phyloP scores from a whole-genome alignment of 1,284 basidiomycete species.

The Apiotrichum montevideense region DNA sequence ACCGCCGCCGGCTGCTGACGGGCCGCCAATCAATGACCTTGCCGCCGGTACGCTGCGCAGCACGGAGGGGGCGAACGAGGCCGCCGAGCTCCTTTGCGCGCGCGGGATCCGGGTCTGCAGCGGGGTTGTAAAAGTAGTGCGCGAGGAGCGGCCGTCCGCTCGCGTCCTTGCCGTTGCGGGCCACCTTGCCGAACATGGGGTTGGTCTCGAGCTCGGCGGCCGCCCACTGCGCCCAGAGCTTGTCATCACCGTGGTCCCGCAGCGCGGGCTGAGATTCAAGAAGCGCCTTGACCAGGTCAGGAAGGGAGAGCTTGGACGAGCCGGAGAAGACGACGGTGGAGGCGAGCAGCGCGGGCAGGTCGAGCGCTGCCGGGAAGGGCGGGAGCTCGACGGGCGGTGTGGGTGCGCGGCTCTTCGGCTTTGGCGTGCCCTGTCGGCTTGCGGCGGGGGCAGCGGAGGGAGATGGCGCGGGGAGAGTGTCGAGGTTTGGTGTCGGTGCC shows the following conservation, averaged over 20 bases:
- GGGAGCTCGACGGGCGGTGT: constrained; percentile 6
- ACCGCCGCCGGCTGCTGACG: constrained; percentile 35
- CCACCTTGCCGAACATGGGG: constrained; percentile 46
- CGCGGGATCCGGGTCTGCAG: constrained; percentile 37
- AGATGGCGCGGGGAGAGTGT: neutral
- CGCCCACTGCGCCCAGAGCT: constrained; percentile 39
- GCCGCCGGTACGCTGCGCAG: constrained; percentile 40
- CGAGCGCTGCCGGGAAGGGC: constrained; percentile 30
- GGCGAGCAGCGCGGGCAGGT: constrained; percentile 44
- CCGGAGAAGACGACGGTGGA: constrained; percentile 47
- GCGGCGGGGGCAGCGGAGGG: neutral
- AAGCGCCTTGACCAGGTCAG: constrained; percentile 45
- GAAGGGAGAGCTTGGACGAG: constrained; percentile 42
- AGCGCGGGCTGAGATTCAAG: constrained; percentile 46
- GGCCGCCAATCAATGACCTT: constrained; percentile 48
- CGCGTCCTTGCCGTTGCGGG: constrained; percentile 46
- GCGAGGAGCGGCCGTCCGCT: constrained; percentile 44
- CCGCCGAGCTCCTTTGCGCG: constrained; percentile 44
- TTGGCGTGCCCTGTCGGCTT: neutral
- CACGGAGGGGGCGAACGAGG: constrained; percentile 45
- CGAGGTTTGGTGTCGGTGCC: neutral
- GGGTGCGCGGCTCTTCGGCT: constrained; percentile 5
- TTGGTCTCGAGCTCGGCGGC: constrained; percentile 32
- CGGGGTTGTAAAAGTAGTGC: constrained; percentile 47
- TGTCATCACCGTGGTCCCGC: constrained; percentile 32